Base-by-base conservation (phyloP, 1,284 basidiomycete species). In the Singerocomus inundabilis region DNA sequence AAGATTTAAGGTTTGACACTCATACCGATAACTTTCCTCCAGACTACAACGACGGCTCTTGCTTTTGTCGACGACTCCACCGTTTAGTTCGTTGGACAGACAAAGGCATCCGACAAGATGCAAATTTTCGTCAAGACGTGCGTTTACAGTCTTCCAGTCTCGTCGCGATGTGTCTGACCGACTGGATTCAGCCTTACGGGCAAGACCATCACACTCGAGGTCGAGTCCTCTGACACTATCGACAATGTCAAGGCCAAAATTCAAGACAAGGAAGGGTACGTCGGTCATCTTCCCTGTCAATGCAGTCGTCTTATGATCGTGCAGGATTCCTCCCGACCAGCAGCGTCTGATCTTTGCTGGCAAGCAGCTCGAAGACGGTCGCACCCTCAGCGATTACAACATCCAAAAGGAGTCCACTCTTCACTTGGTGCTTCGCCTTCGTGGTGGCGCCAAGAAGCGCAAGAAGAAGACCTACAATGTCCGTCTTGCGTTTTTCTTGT, bases 381-480 rank as follows among this genome's bases (percentile, higher is more conserved):
- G 90, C 69, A 92, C 90, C 54, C 84, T 94, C 55, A 88, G 75
- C 64, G 91, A 95, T 76, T 95, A 96, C 78, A 82, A 91, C 81
- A 98, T 98, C 67, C 96, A 93, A 77, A 93, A 93, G 78, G 91
- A 93, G 77, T 89, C 87, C 33, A 99, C 96, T 51, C 88, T 99
- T 56, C 95, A 99, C 75, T 76, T 98, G 57, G 96, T 99, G 56
- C 85, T 98, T 62, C 86, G 91, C 68, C 89, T 96, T 45, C 93
- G 93, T 77, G 93, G 93, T 81, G 94, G 93, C 82, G 93, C 88
- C 62, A 96, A 96, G 91, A 98, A 98, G 88, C 86, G 96, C 73
- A 99, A 99, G 87, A 99, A 98, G 85, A 98, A 98, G 87, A 94
- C 92, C 52, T 97, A 97, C 91, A 93, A 82, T 72, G 87, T 88